Percentiles rank a stretch among this genome's conserved stretches.
These are phyloP conservation scores for Globisporangium emineosum DNA, from an alignment of 352 stramenopile species.

Conservation along the genomic window DNA sequence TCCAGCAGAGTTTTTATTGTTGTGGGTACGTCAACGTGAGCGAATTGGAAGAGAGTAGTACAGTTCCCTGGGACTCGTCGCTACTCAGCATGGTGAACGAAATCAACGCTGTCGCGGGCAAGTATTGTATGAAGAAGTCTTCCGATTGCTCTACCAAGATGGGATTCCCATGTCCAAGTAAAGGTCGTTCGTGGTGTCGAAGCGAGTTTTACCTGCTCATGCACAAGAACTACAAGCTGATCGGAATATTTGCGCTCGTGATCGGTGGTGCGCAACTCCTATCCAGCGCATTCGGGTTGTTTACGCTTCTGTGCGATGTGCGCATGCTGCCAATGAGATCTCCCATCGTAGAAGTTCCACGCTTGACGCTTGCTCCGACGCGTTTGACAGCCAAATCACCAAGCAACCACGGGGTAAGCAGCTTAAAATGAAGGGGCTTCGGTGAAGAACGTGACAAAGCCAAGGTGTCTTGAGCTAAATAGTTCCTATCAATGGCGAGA, in stretches of 20 bases:
- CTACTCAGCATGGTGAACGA: conserved; percentile 31
- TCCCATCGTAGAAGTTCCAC: conserved; percentile 33
- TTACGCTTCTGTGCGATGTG: conserved; percentile 62
- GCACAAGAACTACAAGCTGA: conserved; percentile 40
- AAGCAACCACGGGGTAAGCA: neutral
- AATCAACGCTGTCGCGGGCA: conserved; percentile 36
- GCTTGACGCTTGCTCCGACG: conserved; percentile 25
- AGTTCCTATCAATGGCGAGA: neutral
- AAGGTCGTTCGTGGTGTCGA: conserved; percentile 44
- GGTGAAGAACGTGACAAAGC: neutral
- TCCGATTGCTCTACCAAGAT: conserved; percentile 19
- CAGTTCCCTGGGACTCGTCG: conserved; percentile 28
- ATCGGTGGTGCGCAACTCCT: conserved; percentile 45
- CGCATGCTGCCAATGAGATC: conserved; percentile 37
- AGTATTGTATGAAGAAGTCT: conserved; percentile 33
- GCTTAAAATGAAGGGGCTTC: neutral
- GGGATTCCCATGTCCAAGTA: conserved; percentile 33
- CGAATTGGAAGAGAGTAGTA: conserved; percentile 18
- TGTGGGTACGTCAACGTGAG: conserved; percentile 44
- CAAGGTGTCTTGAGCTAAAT: neutral
- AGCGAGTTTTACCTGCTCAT: conserved; percentile 41
- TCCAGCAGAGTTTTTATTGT: conserved; percentile 52
- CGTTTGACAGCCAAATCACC: neutral
- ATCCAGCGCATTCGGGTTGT: conserved; percentile 42
- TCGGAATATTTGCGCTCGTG: conserved; percentile 40